Percentiles rank a stretch among this genome's conserved stretches.
phyloP scores from a whole-genome alignment of 2,329 filamentous ascomycete genomes.

The Trichoderma sp. region DNA sequence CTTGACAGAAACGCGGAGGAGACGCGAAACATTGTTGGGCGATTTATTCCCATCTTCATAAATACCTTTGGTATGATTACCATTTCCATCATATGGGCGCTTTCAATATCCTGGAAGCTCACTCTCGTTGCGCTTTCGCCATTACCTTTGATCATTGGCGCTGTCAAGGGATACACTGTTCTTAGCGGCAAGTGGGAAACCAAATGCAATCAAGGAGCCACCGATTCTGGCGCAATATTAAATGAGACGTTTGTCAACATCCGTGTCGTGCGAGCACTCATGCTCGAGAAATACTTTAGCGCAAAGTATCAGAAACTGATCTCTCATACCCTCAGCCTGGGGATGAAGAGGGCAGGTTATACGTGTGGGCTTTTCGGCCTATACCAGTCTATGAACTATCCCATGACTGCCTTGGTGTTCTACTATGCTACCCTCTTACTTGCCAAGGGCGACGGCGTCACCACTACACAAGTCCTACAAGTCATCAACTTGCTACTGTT shows the following conservation, averaged over 20 bases:
- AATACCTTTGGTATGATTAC: conserved; percentile 64
- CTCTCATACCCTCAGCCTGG: conserved; percentile 53
- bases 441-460: conserved; percentile 42
- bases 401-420: conserved; percentile 75
- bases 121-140: conserved; percentile 72
- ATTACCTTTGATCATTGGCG: conserved; percentile 62
- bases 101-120: conserved; percentile 74
- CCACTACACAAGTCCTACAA: conserved; percentile 61
- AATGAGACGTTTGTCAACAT: conserved; percentile 77
- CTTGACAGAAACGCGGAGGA: conserved; percentile 84
- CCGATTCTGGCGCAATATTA: conserved; percentile 55
- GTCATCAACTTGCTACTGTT: conserved; percentile 84
- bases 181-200: conserved; percentile 71
- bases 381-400: conserved; percentile 69
- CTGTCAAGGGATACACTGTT: conserved; percentile 63
- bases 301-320: conserved; percentile 57
- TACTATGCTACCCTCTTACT: conserved; percentile 74
- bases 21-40: conserved; percentile 76
- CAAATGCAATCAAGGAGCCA: conserved; percentile 61
- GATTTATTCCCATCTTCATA: conserved; percentile 70
- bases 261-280: conserved; percentile 71
- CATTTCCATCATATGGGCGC: conserved; percentile 71
- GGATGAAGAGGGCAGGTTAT: conserved; percentile 63
- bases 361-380: conserved; percentile 73
- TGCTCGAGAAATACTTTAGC: conserved; percentile 69